Evolutionary conservation across 805 yeast species (phyloP).

Genomic region (Myxozyma lipomycoides): DNA sequence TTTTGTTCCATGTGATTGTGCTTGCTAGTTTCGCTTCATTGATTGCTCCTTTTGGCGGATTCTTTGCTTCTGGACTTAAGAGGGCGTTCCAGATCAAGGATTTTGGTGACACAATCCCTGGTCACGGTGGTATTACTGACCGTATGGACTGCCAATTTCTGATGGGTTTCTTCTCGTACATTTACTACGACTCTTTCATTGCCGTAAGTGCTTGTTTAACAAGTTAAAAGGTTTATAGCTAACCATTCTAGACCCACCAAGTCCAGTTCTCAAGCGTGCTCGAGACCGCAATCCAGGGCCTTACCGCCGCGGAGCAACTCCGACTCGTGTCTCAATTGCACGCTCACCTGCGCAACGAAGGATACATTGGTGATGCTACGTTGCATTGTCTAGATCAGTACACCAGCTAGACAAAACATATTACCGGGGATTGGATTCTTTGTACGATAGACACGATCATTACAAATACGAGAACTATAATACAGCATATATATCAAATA

Average conservation of each 20-base stretch:
- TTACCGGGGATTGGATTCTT: too few relatives aligned
- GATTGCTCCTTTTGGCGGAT: conserved; percentile 98
- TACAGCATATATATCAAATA: too few relatives aligned
- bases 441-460: too few relatives aligned
- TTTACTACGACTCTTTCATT: conserved; percentile 88
- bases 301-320: conserved; percentile 60
- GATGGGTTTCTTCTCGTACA: conserved; percentile 92
- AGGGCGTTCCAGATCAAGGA: conserved; percentile 94
- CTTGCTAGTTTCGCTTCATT: conserved; percentile 92
- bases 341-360: conserved; percentile 45
- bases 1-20: conserved; percentile 80
- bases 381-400: conserved; percentile 16
- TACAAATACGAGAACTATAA: too few relatives aligned
- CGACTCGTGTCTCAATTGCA: conserved; percentile 58
- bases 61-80: conserved; percentile 93
- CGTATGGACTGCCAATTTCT: conserved; percentile 96
- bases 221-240: not conserved
- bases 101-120: conserved; percentile 97
- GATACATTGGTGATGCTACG: conserved; percentile 21
- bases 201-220: conserved; percentile 40
- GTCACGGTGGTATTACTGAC: conserved; percentile 98
- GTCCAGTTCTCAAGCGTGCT: conserved; percentile 64
- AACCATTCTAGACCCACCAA: conserved; percentile 31
- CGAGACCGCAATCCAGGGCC: conserved; percentile 68
- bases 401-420: too few relatives aligned